Base-by-base conservation (phyloP, 371 early-diverging fungal genomes). In the Mortierella sp. region DNA sequence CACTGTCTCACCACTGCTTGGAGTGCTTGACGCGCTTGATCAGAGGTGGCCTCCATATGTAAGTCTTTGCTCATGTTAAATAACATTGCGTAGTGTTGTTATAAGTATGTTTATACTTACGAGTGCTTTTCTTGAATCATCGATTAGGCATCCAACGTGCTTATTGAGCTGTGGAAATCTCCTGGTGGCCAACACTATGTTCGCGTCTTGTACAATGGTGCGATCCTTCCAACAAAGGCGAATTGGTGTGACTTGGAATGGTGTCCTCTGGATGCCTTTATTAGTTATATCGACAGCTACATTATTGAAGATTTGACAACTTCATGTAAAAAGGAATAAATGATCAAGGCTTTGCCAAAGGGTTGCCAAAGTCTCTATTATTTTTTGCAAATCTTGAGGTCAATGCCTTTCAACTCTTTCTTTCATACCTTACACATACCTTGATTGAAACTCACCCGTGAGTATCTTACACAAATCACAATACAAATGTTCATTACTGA, bases 31-130 rank as follows among this genome's bases (percentile, higher is more conserved):
- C 15, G 76, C 87, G 0, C 47, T 47, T 6, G 83, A 85, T 70
- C 79, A 81, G 77, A 68, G 85, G 40, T 91, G 91, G 91, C 91
- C 91, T 32, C 89, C 91, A 9, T 91, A 90, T 72, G 89, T 80
- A 68, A 43, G 71, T 24, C 24, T 11, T 63, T 55, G 24, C 61
- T 4, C 21, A 33, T 43, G 57, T 55, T 16, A 16, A 28, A 60
- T 7, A 22, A 52, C 22, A 15, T 9, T 40, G 6, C 40, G 28
- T 32, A 16, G 19, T 5, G 10, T 7, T 15, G 36, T 36, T 36
- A 36, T 36, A 36, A 6, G 36, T 36, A 36, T 36, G 36, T 36
- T 36, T 36, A 36, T 36, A 36, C 36, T 36, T 36, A 36, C n/a
- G 7, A 21, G 10, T 53, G 7, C 55, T 21, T 13, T 48, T 19